Evolutionary conservation across 2,329 filamentous ascomycete species (phyloP), one percentile per base, ranked within the genome.

Genomic region (Podosphaera leucotricha): DNA sequence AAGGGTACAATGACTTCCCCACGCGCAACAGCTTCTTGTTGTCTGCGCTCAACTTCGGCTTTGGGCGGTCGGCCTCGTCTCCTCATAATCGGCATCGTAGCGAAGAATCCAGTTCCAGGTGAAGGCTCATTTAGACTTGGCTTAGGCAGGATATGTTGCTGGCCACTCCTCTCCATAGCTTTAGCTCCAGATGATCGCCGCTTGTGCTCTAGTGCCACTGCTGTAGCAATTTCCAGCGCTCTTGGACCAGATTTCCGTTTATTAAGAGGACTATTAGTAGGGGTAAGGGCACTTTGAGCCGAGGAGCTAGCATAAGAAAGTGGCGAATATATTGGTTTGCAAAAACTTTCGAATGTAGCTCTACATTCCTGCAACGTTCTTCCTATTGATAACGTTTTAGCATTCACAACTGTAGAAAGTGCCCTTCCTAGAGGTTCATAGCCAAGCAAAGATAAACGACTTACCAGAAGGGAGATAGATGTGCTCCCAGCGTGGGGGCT

Each of bases 11-110:
- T 30, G 7, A 54, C 42, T 36, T 56, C 53, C 16, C 55, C 54
- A 35, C 53, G 46, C 20, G 47, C 49, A 24, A 57, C 51, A 33
- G 52, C 51, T 38, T 54, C 53, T 42, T 43, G 45, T 28, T 53
- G 49, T 19, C 50, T 47, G n/a, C 47, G 46, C 44, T 56, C 53
- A 19, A 55, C 44, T 36, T 55, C 54, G 35, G 52, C 51, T 46
- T 57, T 57, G 6, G 55, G 54, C 20, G 56, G 56, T 20, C 56
- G 51, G 33, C 56, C 55, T 20, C 56, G 52, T 46, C 53, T 55
- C 48, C 53, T 57, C 6, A 48, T 41, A 30, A 30, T 21, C 15
- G 44, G 38, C 22, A 46, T 44, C 15, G 46, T 30, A 20, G 46
- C 43, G 6, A 48, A 44, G 18, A 46, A 40, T n/a, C 50, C 43